Conservation (phyloP, 768 basidiomycete genomes). For the Tephrocybe sp. region DNA sequence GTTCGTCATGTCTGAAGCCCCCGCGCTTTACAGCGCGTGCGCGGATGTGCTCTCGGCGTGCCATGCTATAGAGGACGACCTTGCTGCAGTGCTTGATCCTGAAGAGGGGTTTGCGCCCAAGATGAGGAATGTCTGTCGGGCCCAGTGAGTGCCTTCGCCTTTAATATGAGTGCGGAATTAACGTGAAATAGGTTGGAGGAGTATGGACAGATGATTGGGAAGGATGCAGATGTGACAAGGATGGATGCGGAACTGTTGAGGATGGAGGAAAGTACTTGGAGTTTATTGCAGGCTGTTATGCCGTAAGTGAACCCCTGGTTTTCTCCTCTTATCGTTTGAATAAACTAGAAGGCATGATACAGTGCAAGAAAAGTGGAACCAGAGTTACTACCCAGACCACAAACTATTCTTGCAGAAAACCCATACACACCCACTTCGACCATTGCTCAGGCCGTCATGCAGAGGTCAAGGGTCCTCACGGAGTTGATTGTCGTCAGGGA, state of each 20-base stretch:
- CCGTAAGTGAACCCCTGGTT: conserved; percentile 47
- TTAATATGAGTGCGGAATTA: neutral
- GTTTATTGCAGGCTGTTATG: conserved; percentile 73
- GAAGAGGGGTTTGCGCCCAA: conserved; percentile 4
- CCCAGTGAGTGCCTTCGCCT: conserved; percentile 1
- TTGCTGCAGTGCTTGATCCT: conserved; percentile 1
- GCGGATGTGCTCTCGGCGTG: conserved; percentile 9
- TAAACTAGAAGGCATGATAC: neutral
- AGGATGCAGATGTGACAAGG: conserved; percentile 25
- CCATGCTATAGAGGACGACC: neutral
- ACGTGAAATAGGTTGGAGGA: neutral
- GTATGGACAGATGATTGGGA: conserved; percentile 38
- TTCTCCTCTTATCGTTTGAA: neutral
- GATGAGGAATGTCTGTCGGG: conserved; percentile 1
- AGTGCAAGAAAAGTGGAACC: conserved; percentile 68
- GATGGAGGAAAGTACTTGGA: conserved; percentile 84
- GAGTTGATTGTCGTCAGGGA: conserved; percentile 85
- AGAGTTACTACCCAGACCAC: conserved; percentile 47
- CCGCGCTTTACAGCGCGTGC: neutral
- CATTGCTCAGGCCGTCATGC: conserved; percentile 73
- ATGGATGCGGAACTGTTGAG: conserved; percentile 64
- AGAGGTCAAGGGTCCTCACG: conserved; percentile 61
- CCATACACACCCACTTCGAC: conserved; percentile 81
- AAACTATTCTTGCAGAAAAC: conserved; percentile 61
- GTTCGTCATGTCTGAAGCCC: neutral